These are phyloP conservation scores for Deuterostichococcus epilithicus DNA, from an alignment of 139 green algal genomes.

Conservation along the genomic window DNA sequence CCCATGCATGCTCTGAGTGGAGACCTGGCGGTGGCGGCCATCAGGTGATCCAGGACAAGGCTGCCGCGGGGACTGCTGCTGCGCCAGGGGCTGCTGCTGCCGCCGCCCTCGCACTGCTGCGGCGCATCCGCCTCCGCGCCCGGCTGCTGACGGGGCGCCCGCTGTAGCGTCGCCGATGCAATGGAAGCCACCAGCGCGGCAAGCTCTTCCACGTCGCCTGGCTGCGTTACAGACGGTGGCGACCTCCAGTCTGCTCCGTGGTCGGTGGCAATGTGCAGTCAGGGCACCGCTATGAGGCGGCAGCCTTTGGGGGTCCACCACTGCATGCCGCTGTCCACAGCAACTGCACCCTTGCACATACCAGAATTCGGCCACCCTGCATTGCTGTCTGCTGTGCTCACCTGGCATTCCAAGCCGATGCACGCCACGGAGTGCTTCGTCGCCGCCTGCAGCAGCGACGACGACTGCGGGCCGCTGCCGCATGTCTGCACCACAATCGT, in stretches of 20 bases:
- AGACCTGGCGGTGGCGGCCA: background rate
- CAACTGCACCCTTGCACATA: no score
- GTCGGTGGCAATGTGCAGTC: background rate
- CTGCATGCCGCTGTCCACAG: no score
- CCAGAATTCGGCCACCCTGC: no score
- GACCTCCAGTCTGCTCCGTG: no score
- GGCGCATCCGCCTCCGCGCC: background rate
- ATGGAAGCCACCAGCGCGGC: background rate
- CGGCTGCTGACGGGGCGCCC: background rate
- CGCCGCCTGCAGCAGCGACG: background rate
- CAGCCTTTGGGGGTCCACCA: no score
- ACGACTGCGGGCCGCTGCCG: background rate
- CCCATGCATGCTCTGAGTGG: no score
- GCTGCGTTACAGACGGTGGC: no score
- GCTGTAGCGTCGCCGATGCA: background rate
- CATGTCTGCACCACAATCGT: background rate
- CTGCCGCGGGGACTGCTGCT: no score
- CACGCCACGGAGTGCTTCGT: background rate
- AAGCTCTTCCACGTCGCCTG: background rate
- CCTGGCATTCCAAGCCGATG: background rate
- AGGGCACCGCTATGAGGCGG: no score
- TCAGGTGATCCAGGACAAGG: background rate
- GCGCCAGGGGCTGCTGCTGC: no score
- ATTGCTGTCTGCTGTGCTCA: no score
- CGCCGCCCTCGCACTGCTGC: no score